Evolutionary conservation across 2,329 filamentous ascomycete genomes (phyloP), one percentile per base, ranked within the genome.

Genomic region (Fusarium scirpi): DNA sequence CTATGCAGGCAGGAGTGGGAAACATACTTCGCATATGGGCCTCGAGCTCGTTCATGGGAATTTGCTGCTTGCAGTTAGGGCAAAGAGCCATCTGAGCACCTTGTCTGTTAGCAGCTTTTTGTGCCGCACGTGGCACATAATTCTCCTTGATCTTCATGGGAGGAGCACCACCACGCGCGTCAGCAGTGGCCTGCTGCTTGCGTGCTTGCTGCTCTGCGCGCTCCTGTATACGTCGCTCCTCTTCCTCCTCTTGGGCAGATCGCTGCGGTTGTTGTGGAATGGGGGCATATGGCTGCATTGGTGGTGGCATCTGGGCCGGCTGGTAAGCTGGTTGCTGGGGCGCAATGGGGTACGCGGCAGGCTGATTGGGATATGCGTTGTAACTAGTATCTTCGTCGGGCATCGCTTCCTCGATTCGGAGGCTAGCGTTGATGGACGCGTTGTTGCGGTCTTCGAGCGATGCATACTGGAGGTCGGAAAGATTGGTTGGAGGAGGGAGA

Each of bases 371-470:
- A 60, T 85, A 84, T 41, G 84, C 84, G 69, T 87, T 86, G 69
- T 85, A 87, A 51, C 80, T 87, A 78, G 85, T 90, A 64, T 90
- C 89, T 65, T 92, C 89, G 46, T 93, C 92, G 53, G 96, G 96
- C 87, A 97, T 93, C 8, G 95, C 94, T 84, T 99, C 96, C 80
- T 99, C 96, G 69, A 99, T 94, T 62, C 95, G 91, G 73, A 94
- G 85, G 76, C 91, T 91, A 61, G 93, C 89, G 74, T 89, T 90
- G 69, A 98, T 91, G 40, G 94, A 97, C 77, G 96, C 92, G 80
- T 92, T 92, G 60, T 95, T 97, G 81, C 97, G 96, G 80, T 98
- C 94, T 78, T 99, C 96, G 20, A 99, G 87, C 11, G 94, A 98
- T 30, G 94, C 94, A 67, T 94, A 97, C 79, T 98, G 94, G 20